Percentiles rank a stretch among this genome's conserved stretches.
phyloP scores from a whole-genome alignment of 2,329 filamentous ascomycete species.

The Pseudogymnoascus pannorum region DNA sequence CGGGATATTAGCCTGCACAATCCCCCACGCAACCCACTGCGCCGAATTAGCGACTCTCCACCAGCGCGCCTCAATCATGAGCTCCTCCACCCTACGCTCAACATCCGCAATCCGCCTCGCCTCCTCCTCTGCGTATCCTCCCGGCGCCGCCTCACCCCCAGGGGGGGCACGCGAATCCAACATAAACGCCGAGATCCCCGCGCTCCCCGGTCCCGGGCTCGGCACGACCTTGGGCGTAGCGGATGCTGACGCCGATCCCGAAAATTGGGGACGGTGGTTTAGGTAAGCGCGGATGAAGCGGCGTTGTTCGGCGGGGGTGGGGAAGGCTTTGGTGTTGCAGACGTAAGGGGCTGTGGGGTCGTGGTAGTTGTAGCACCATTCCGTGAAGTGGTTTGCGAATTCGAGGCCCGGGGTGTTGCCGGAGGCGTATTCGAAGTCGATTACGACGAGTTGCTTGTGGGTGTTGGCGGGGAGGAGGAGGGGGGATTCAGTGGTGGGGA shows the following conservation, averaged over 20 bases:
- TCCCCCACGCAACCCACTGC: constrained; percentile 92
- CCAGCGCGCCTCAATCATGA: constrained; percentile 71
- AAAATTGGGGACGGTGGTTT: constrained; percentile 66
- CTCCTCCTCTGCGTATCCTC: constrained; percentile 46
- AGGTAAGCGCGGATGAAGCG: constrained; percentile 84
- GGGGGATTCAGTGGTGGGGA: constrained; percentile 65
- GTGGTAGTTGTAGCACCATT: constrained; percentile 99
- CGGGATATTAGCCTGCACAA: constrained; percentile 85
- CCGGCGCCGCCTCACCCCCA: constrained; percentile 26
- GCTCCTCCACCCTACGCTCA: constrained; percentile 59
- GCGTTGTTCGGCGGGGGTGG: constrained; percentile 70
- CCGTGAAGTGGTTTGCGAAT: constrained; percentile 96
- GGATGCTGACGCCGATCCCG: constrained; percentile 37
- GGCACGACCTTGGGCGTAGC: constrained; percentile 22
- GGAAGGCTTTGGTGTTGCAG: constrained; percentile 66
- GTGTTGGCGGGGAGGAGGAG: constrained; percentile 83
- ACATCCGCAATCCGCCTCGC: constrained; percentile 52
- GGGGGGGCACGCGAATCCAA: constrained; percentile 63
- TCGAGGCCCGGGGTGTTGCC: constrained; percentile 82
- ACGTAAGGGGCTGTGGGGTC: constrained; percentile 56
- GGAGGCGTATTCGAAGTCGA: constrained; percentile 95
- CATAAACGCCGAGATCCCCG: constrained; percentile 50
- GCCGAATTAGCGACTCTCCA: constrained; percentile 87
- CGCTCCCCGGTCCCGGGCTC: constrained; percentile 15
- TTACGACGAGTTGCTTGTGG: constrained; percentile 93